These are phyloP conservation scores for Populus nigra DNA, from an alignment of 345 rosid species.

Conservation along the genomic window DNA sequence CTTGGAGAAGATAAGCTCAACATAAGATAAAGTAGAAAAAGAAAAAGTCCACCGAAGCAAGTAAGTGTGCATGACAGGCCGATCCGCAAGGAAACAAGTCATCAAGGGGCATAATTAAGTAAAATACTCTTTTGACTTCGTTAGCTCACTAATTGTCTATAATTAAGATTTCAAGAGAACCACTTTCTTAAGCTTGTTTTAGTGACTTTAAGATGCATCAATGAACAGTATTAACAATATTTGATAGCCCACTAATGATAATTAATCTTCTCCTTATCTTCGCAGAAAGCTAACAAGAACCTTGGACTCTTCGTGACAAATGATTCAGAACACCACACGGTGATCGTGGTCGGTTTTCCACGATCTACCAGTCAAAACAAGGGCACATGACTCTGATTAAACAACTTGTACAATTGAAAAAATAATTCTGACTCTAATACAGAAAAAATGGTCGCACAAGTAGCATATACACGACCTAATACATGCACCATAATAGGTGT, in stretches of 20 bases:
- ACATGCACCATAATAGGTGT: rapidly evolving
- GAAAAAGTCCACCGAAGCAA: background rate
- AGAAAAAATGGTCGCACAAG: no score
- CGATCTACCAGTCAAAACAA: background rate
- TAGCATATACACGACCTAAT: no score
- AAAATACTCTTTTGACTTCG: background rate
- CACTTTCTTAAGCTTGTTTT: background rate
- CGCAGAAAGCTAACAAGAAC: background rate
- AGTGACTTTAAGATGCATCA: background rate
- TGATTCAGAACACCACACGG: background rate
- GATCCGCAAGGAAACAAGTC: background rate
- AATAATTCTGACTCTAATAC: no score
- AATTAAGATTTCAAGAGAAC: no score
- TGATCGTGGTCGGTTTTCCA: background rate
- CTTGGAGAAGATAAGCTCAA: no score
- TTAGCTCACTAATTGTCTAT: background rate
- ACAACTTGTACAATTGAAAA: background rate
- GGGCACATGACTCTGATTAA: background rate
- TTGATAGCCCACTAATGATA: background rate
- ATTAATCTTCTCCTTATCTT: background rate
- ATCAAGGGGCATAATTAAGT: background rate
- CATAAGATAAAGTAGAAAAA: background rate
- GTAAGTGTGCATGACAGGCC: background rate
- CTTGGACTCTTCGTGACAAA: background rate
- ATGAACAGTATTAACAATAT: no score